Percentiles rank a stretch among this genome's conserved stretches.
These are phyloP conservation scores for Colletotrichum theobromicola DNA, from an alignment of 2,329 filamentous ascomycete genomes.

Conservation along the genomic window DNA sequence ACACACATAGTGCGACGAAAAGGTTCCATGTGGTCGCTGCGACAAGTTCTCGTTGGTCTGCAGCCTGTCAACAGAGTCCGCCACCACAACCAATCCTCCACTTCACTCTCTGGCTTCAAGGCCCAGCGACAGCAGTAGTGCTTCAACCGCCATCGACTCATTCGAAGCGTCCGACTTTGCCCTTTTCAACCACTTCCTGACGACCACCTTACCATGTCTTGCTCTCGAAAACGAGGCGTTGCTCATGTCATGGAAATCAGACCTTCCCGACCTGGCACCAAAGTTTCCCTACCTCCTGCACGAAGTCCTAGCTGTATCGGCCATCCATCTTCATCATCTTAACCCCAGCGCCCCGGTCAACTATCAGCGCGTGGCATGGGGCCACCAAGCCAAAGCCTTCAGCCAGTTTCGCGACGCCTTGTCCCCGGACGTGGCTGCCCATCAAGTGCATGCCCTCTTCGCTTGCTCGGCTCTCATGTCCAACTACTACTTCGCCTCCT, in stretches of 20 bases:
- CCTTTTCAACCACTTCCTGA: background rate
- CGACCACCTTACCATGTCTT: background rate
- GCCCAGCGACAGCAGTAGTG: background rate
- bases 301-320: background rate
- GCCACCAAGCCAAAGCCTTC: background rate
- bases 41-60: background rate
- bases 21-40: background rate
- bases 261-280: background rate
- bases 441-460: background rate
- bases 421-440: background rate
- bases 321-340: background rate
- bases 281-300: background rate
- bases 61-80: background rate
- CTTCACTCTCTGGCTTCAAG: background rate
- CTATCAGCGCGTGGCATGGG: background rate
- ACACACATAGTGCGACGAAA: background rate
- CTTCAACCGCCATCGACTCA: background rate
- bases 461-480: background rate
- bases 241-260: background rate
- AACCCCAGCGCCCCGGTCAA: background rate
- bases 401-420: background rate
- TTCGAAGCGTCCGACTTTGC: background rate
- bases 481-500: background rate
- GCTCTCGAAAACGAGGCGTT: background rate
- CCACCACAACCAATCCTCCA: accelerated